Base-by-base conservation (phyloP, 352 stramenopile genomes). In the Phytophthora meadii region DNA sequence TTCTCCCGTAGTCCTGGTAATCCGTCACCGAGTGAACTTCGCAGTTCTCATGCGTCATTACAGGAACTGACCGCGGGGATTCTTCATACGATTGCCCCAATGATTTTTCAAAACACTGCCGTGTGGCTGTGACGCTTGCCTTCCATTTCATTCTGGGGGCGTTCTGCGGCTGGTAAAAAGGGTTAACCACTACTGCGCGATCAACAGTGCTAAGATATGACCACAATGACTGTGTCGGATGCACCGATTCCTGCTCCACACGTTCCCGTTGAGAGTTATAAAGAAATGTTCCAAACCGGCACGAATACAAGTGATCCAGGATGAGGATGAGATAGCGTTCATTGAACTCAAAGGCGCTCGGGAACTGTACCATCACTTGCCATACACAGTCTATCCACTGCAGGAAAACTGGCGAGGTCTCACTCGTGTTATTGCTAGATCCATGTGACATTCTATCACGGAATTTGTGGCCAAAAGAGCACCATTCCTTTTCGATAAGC, bases 361-460 rank as follows among this genome's bases (percentile, higher is more conserved):
- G 88, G 45, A 90, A 96, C 53, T 96, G 88, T 30, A 61, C 56
- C 28, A 87, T 63, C 10, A 95, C 62, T 57, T 96, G 88, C 80
- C 81, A 95, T 9, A 96, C 87, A n/a, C 87, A 94, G 58, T 96
- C 88, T 41, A 96, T 86, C 77, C 82, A 96, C 63, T 95, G 88
- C n/a, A 96, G 58, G 76, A 99, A 99, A 37, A 99, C 94, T 2
- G 98, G 98, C 39, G 97, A 98, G 8, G 97, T 87, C 75, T 99
- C 94, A n/a, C 95, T 92, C 0, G 54, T 67, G 30, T 61, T 72
- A 41, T 72, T 78, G 40, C 72, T 68, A 1, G 70, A 68, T 14
- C 74, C 84, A 44, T 93, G 84, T 9, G 84, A 86, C 5, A 75
- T 82, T 30, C 90, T 72, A 45, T 96, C 87, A 7, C 81, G 72